Conservation (phyloP, 768 basidiomycete species). For the Lentinus tigrinus region DNA sequence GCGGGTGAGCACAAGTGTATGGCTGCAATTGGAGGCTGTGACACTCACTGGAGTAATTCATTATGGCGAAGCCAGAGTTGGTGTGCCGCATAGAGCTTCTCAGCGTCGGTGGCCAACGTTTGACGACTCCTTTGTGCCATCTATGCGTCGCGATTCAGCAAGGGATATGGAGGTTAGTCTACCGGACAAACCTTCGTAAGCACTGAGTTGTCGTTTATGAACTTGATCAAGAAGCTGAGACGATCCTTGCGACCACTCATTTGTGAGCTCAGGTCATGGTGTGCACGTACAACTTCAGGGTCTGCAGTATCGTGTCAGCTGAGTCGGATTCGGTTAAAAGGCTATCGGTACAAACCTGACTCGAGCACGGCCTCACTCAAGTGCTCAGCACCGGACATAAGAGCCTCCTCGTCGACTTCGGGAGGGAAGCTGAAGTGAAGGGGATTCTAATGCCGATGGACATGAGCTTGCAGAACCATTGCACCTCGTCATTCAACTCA, state of each 20-base stretch:
- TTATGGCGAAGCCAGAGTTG: slow-evolving; percentile 82
- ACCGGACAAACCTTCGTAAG: slow-evolving; percentile 60
- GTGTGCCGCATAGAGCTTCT: slow-evolving; percentile 79
- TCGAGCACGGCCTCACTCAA: slow-evolving; percentile 68
- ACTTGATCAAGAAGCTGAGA: slow-evolving; percentile 81
- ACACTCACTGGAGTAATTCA: slow-evolving; percentile 58
- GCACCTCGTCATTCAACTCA: slow-evolving; percentile 25
- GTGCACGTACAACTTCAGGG: slow-evolving; percentile 62
- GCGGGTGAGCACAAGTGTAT: neutral
- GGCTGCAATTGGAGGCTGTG: neutral
- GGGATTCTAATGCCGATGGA: slow-evolving; percentile 64
- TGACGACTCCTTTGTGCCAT: slow-evolving; percentile 81
- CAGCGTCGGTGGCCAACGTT: slow-evolving; percentile 75
- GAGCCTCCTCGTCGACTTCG: slow-evolving; percentile 71
- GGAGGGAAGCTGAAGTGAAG: slow-evolving; percentile 80
- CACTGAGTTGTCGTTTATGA: slow-evolving; percentile 85
- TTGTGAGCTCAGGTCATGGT: slow-evolving; percentile 80
- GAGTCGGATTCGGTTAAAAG: neutral
- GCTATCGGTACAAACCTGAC: slow-evolving; percentile 54
- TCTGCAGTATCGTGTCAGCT: slow-evolving; percentile 38
- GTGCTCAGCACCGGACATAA: slow-evolving; percentile 79
- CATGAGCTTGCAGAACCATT: neutral
- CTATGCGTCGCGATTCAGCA: slow-evolving; percentile 36
- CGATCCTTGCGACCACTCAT: slow-evolving; percentile 72
- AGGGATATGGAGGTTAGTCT: neutral